These are phyloP conservation scores for Pulveroboletus sp. DNA, from an alignment of 1,284 basidiomycete species.

Conservation along the genomic window DNA sequence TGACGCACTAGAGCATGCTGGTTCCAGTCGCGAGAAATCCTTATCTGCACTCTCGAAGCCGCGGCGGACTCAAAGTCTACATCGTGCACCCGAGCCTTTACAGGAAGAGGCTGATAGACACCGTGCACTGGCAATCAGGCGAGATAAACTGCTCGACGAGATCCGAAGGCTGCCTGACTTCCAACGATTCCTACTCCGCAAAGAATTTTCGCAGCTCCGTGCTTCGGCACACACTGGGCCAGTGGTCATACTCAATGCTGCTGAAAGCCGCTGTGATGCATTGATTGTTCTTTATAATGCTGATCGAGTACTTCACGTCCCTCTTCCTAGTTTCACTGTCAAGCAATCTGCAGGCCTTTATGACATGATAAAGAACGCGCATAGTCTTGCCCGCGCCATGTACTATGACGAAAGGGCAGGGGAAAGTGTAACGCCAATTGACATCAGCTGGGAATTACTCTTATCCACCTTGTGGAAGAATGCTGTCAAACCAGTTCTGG, in stretches of 20 bases:
- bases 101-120: not conserved
- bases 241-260: too few species aligned
- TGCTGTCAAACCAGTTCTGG: not conserved
- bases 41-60: too few species aligned
- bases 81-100: not conserved
- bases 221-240: too few species aligned
- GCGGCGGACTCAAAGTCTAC: too few species aligned
- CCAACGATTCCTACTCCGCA: not conserved
- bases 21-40: not conserved
- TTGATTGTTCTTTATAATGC: not conserved
- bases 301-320: not conserved
- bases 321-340: not conserved
- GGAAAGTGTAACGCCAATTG: too few species aligned
- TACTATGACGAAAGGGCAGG: too few species aligned
- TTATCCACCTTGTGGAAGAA: not conserved
- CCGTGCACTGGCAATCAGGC: not conserved
- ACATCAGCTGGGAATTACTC: too few species aligned
- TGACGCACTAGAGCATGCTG: too few species aligned
- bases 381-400: too few species aligned
- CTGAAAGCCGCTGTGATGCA: not conserved
- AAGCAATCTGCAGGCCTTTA: not conserved
- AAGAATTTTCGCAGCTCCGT: too few species aligned
- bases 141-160: not conserved
- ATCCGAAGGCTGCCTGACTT: not conserved
- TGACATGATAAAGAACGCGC: too few species aligned